Base-by-base conservation (phyloP, 2,329 filamentous ascomycete genomes). In the Exophiala dermatitidis region DNA sequence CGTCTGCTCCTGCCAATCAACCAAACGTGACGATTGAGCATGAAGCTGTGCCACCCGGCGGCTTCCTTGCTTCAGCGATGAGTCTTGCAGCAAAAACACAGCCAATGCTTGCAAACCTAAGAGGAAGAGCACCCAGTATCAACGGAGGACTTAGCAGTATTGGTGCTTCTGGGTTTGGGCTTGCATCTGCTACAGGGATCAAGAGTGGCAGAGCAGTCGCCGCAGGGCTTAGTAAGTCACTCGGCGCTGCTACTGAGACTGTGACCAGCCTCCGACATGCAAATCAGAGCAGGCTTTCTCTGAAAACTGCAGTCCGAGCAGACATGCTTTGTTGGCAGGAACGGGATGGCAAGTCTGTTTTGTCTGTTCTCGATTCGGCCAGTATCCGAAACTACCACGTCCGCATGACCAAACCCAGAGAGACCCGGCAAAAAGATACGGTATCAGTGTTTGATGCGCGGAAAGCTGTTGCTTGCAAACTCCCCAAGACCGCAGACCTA, bases 41-140 rank as follows among this genome's bases (percentile, higher is more conserved):
- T 26, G 54, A 72, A 51, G 75, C 80, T 36, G 69, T 69, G 12
- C 69, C 71, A 8, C 61, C 74, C 1, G 72, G 67, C 36, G 79
- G 78, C 3, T 81, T 84, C 2, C 79, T 88, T 10, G 82, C 84
- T 3, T 81, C 85, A 12, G 85, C 86, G 0, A 84, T 86, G 34
- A 87, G 80, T 56, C 79, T 86, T 4, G 73, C 89, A 46, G 84
- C 70, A 44, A 74, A 67, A 51, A 75, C 76, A 1, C 76, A 78
- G 47, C 76, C 84, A 26, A 83, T 87, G 3, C 78, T 88, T 51
- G 82, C 84, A 41, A 86, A 79, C 37, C 83, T 86, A 5, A 79
- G 81, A 50, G 70, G 76, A 53, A 69, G 78, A 52, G 71, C 74
- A 32, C 72, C 75, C 1, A 76, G 74, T 50, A 68, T 72, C 10